These are phyloP conservation scores for Seminavis robusta DNA, from an alignment of 108 stramenopile species.

Conservation along the genomic window DNA sequence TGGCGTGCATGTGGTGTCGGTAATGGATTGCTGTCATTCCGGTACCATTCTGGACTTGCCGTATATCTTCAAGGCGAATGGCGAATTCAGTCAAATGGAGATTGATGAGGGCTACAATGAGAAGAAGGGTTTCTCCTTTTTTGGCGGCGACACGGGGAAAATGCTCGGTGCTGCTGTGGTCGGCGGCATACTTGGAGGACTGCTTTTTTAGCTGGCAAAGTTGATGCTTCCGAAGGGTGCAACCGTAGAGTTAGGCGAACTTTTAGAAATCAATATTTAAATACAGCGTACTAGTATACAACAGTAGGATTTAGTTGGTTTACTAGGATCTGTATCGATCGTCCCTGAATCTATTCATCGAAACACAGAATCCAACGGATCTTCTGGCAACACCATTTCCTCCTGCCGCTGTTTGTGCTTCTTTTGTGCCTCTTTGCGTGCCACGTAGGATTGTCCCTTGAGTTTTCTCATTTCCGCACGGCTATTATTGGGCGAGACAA, in stretches of 20 bases:
- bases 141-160: no score
- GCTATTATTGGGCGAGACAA: constrained; percentile 90
- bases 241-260: no score
- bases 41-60: constrained; percentile 75
- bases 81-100: constrained; percentile 35
- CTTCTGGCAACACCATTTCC: constrained; percentile 69
- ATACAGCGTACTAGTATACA: no score
- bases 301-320: no score
- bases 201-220: no score
- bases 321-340: constrained; percentile 1
- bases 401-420: constrained; percentile 75
- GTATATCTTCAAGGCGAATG: constrained; percentile 55
- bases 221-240: no score
- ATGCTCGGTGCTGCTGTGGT: no score
- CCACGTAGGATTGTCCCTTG: constrained; percentile 74
- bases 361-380: constrained; percentile 83
- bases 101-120: constrained; percentile 43
- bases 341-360: no score
- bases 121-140: constrained; percentile 12
- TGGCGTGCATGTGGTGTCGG: no score
- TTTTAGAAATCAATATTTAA: no score
- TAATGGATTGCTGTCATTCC: constrained; percentile 76
- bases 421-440: constrained; percentile 74
- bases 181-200: no score
- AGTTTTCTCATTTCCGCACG: constrained; percentile 69